Evolutionary conservation across 768 basidiomycete genomes (phyloP), one percentile per base, ranked within the genome.

Genomic region (Vishniacozyma victoriae): DNA sequence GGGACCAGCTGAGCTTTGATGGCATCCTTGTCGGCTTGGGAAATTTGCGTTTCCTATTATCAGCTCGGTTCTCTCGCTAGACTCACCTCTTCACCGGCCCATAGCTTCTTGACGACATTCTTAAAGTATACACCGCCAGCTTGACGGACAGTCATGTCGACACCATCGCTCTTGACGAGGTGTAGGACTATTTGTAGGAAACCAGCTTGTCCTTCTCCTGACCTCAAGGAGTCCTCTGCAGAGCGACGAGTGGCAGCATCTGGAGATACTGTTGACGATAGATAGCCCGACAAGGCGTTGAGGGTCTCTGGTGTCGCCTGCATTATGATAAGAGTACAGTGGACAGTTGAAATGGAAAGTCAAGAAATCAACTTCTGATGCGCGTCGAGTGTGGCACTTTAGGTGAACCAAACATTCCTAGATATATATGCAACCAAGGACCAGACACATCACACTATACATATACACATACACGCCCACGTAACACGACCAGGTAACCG

Each of bases 91-190:
- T 66, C 64, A 23, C 57, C 59, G 35, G 83, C 84, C 91, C 92
- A 96, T 74, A 84, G 79, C 22, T 80, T 76, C 70, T 86, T 90
- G 50, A 90, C 79, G 37, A 84, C 78, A 67, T 97, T 95, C 76
- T 96, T 97, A 57, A 95, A 82, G 74, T 86, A 91, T 26, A 96
- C 83, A 43, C 86, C 84, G 2, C 82, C 92, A 1, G 89, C 81
- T 46, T 93, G 81, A 63, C 91, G 76, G 25, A 86, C 79, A 0
- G 86, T 74, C 59, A 82, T 80, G 11, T 79, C 70, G 4, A 54
- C 55, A 5, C 54, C 52, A 25, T 74, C 71, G 54, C 86, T 78
- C 53, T 89, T 80, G 53, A 89, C 82, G 54, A 96, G 81, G 23
- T 78, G 73, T 20, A 97, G 80, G 19, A 96, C 80, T 63, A 84